These are phyloP conservation scores for Pseudopyricularia javanii DNA, from an alignment of 2,329 filamentous ascomycete genomes.

Conservation along the genomic window DNA sequence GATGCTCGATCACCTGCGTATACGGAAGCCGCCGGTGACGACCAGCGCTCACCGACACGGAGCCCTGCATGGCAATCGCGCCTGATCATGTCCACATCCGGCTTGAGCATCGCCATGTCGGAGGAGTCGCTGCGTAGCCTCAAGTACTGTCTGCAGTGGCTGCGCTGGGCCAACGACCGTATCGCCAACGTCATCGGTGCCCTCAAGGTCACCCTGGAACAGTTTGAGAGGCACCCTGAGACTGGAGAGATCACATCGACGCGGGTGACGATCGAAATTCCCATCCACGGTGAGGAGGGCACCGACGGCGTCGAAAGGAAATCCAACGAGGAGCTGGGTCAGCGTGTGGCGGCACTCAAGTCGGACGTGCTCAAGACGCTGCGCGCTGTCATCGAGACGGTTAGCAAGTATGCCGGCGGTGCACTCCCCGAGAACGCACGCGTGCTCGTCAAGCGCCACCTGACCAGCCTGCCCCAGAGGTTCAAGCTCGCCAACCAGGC, in stretches of 20 bases:
- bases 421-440: conserved; percentile 82
- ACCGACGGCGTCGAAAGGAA: not conserved
- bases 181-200: conserved; percentile 64
- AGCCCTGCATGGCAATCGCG: conserved; percentile 59
- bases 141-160: conserved; percentile 70
- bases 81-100: conserved; percentile 81
- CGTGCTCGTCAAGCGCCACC: conserved; percentile 68
- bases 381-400: conserved; percentile 69
- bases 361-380: conserved; percentile 66
- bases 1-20: conserved; percentile 66
- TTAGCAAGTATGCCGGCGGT: conserved; percentile 84
- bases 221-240: conserved; percentile 49
- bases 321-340: conserved; percentile 30
- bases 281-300: not conserved
- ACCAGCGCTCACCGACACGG: conserved; percentile 8
- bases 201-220: conserved; percentile 63
- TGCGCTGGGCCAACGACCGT: conserved; percentile 72
- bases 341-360: conserved; percentile 55
- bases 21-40: conserved; percentile 39
- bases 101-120: conserved; percentile 81
- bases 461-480: conserved; percentile 72
- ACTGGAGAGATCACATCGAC: conserved; percentile 12
- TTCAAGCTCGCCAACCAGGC: conserved; percentile 57
- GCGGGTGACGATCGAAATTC: conserved; percentile 5
- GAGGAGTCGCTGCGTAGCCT: conserved; percentile 75